These are phyloP conservation scores for Phaeodactylum tricornutum DNA, from an alignment of 108 stramenopile species.

Conservation along the genomic window DNA sequence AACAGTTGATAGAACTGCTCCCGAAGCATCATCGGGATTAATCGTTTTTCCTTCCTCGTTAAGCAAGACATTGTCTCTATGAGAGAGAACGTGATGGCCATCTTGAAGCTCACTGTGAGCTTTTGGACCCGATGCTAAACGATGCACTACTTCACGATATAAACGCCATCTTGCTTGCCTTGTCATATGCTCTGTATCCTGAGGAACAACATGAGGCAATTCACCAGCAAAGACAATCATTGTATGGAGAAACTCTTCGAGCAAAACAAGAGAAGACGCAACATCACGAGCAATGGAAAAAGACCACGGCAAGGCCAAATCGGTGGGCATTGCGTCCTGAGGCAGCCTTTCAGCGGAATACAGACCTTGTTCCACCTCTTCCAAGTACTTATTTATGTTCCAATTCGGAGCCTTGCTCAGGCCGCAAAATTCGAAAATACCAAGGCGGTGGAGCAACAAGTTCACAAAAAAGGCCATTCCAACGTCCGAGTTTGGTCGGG, in stretches of 20 bases:
- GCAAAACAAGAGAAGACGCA: slow-evolving; percentile 24
- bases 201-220: slow-evolving; percentile 51
- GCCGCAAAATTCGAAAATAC: slow-evolving; percentile 53
- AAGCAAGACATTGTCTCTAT: slow-evolving; percentile 49
- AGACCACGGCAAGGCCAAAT: slow-evolving; percentile 40
- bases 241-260: slow-evolving; percentile 64
- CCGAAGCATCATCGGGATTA: slow-evolving; percentile 77
- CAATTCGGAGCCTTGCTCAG: slow-evolving; percentile 41
- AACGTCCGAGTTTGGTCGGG: slow-evolving; percentile 6
- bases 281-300: slow-evolving; percentile 50
- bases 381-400: slow-evolving; percentile 35
- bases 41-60: slow-evolving; percentile 47
- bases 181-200: slow-evolving; percentile 28
- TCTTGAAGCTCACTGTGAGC: slow-evolving; percentile 74
- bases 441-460: slow-evolving; percentile 61
- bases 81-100: slow-evolving; percentile 52
- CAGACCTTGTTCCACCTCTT: slow-evolving; percentile 40
- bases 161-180: slow-evolving; percentile 58
- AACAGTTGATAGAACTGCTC: slow-evolving; percentile 64
- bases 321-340: slow-evolving; percentile 12
- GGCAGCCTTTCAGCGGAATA: slow-evolving; percentile 40
- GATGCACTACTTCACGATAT: slow-evolving; percentile 69
- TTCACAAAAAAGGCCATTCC: slow-evolving; percentile 36
- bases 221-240: slow-evolving; percentile 65
- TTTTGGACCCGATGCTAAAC: slow-evolving; percentile 66